Base-by-base conservation (phyloP, 495 filamentous ascomycete genomes). In the Chaetomium tenue region DNA sequence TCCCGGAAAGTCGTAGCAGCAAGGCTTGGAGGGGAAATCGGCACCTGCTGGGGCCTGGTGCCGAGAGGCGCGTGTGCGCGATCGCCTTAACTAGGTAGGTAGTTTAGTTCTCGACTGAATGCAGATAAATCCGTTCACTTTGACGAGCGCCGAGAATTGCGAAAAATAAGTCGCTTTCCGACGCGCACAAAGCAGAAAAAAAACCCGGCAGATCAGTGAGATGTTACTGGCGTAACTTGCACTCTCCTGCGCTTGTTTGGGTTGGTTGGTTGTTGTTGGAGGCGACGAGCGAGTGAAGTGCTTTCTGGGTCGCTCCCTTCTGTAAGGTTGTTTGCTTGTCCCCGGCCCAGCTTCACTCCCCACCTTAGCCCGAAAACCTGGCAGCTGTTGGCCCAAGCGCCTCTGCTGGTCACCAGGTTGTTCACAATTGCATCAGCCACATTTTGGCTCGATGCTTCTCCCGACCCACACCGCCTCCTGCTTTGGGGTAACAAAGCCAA, bases 61-160 rank as follows among this genome's bases (percentile, higher is more conserved):
- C 60, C 51, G 60, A 56, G 51, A 40, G 37, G 60, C 60, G 60
- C 60, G 60, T 56, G 51, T 56, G 60, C 60, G 52, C 60, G 60
- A 63, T 63, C 60, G 60, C 60, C 60, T 56, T 11, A 23, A 20
- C n/a, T 23, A 44, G 40, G 40, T 50, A 56, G 33, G 40, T 50
- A 56, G 33, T 37, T 37, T 37, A 37, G 33, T 37, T 37, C 33
- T 54, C 59, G 59, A 54, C 22, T 53, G 30, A 20, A 23, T 52
- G 40, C 50, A 54, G 60, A 48, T 30, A 63, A 56, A 48, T 30
- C 33, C 13, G 22, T 37, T 15, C 18, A 48, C 22, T 23, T 20
- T 12, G 40, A 52, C 51, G 12, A 20, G 44, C 46, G 58, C 58
- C 57, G 26, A 30, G 46, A 60, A 20, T 22, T 30, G 25, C 7